Percentiles rank a stretch among this genome's conserved stretches.
Evolutionary conservation across 495 filamentous ascomycete genomes (phyloP).

Genomic region (Penicillium bovifimosum): DNA sequence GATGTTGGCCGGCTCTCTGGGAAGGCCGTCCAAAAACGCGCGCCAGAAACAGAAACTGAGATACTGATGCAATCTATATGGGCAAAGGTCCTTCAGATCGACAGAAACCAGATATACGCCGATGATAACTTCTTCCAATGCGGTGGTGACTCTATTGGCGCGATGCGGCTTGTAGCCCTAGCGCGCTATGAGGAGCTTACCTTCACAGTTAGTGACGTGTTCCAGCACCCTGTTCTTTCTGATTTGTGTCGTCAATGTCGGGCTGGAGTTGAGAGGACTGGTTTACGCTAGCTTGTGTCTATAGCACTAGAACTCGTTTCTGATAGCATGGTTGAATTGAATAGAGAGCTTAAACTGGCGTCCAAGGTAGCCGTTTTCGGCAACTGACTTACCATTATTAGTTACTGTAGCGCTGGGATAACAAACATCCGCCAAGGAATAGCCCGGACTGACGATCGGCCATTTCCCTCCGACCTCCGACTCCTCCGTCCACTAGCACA

Average conservation of each 20-base stretch:
- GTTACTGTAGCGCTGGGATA: neutral
- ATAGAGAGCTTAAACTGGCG: too few relatives aligned
- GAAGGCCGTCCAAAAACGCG: neutral
- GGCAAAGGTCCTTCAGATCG: neutral
- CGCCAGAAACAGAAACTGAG: neutral
- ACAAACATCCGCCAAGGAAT: slow-evolving; percentile 10
- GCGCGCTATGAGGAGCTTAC: neutral
- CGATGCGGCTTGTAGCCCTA: neutral
- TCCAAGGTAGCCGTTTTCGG: too few relatives aligned
- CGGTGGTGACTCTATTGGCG: neutral
- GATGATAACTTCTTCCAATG: neutral
- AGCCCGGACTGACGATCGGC: slow-evolving; percentile 7
- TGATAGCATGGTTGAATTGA: too few relatives aligned
- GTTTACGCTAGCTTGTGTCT: too few relatives aligned
- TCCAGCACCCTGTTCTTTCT: neutral
- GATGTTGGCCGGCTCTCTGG: too few relatives aligned
- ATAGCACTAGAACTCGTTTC: too few relatives aligned
- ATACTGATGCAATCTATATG: neutral
- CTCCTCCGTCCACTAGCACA: neutral
- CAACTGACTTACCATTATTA: too few relatives aligned
- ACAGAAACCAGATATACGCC: neutral
- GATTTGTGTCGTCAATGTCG: too few relatives aligned
- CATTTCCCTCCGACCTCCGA: slow-evolving; percentile 10
- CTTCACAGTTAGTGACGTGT: neutral
- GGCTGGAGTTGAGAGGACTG: too few relatives aligned